Percentiles rank a stretch among this genome's conserved stretches.
Evolutionary conservation across 2,329 filamentous ascomycete species (phyloP).

Genomic region (Aspergillus puulaauensis): DNA sequence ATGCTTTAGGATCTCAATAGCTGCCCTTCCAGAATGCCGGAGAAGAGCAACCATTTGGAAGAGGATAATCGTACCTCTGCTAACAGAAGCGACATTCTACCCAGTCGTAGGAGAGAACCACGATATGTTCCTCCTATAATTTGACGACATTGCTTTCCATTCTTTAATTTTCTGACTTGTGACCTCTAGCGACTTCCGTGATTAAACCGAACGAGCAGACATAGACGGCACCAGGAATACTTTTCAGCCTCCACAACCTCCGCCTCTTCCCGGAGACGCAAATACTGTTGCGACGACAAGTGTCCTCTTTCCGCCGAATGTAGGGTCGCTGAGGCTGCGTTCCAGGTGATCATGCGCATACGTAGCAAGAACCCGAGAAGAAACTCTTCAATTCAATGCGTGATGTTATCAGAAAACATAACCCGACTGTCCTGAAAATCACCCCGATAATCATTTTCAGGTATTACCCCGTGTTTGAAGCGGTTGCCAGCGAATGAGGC

Average conservation of each 20-base stretch:
- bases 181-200: neutral
- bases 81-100: no score
- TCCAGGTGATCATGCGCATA: neutral
- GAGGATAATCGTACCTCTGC: no score
- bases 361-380: neutral
- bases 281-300: neutral
- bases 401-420: neutral
- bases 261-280: neutral
- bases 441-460: neutral
- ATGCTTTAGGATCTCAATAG: no score
- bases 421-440: neutral
- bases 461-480: neutral
- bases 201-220: neutral
- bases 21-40: no score
- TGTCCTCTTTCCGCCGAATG: neutral
- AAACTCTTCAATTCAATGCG: neutral
- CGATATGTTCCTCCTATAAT: no score
- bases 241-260: neutral
- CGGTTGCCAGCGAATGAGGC: neutral
- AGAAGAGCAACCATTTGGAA: no score
- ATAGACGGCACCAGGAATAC: neutral
- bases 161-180: neutral
- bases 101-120: no score
- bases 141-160: no score
- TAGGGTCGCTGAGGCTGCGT: neutral